Evolutionary conservation across 2,329 filamentous ascomycete genomes (phyloP), one percentile per base, ranked within the genome.

Genomic region (Fusarium papillatum): DNA sequence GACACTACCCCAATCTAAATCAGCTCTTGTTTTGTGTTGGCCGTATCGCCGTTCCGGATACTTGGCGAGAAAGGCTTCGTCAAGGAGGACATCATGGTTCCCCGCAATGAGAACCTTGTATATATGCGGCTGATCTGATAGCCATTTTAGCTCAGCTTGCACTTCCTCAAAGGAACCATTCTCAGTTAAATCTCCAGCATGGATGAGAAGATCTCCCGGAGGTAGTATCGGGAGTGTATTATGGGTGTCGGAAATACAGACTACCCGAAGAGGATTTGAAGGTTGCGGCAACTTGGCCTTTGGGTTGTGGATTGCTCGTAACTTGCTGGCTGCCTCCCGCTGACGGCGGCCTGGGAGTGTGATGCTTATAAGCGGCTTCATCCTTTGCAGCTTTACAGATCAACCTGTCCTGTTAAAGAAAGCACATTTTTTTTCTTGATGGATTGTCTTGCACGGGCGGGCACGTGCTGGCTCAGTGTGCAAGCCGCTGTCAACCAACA

Each of bases 71-170:
- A 93, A 93, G 1, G 83, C 78, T 14, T 83, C 75, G 76, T 94
- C 92, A 7, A 94, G 88, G 0, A 91, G 91, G 64, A 93, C 84
- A 78, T 94, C 93, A 80, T 94, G 93, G 79, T 94, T 95, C 19
- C 90, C 91, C 69, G 91, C 91, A 73, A 93, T 83, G 29, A 94
- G 86, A 71, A 94, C 88, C 80, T 93, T 94, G 73, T 86, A 86
- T 77, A 92, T 89, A 68, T 86, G 84, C 6, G 83, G 77, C 64
- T 83, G 82, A 0, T 75, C 34, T 0, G 76, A 72, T 2, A 87
- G 75, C 85, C 85, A 87, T 19, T 55, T 53, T 14, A 86, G 60
- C 55, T 82, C 79, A 1, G 79, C 76, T 68, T 85, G 81, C 5
- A 87, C 70, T 71, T 87, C 85, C 0, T 76, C 75, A 64, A 84